These are phyloP conservation scores for Hortiboletus campestris DNA, from an alignment of 768 basidiomycete genomes.

Conservation along the genomic window DNA sequence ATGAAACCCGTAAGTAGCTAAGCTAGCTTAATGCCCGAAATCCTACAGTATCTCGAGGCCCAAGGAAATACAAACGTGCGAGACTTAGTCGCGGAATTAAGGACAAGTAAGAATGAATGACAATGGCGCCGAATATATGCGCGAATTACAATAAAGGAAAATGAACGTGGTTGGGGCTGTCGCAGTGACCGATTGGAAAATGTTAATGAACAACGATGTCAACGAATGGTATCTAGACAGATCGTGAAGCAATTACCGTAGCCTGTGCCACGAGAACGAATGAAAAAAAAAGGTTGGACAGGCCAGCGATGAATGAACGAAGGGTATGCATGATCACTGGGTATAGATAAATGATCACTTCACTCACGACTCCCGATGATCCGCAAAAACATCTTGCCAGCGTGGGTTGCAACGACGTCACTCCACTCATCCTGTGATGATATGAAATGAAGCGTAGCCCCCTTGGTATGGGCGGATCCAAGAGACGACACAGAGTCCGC, in stretches of 20 bases:
- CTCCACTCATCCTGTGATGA: slow-evolving; percentile 62
- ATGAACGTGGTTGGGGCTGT: not conserved
- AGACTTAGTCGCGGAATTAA: not conserved
- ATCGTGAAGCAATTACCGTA: not conserved
- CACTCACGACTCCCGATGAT: slow-evolving; percentile 38
- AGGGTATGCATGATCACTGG: not conserved
- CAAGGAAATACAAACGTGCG: not conserved
- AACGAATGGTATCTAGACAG: not conserved
- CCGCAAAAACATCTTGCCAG: slow-evolving; percentile 56
- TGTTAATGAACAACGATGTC: not conserved
- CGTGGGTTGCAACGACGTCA: slow-evolving; percentile 40
- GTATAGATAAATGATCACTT: not conserved
- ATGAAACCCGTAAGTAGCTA: slow-evolving; percentile 12
- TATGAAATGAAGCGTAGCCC: slow-evolving; percentile 42
- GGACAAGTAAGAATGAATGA: not conserved
- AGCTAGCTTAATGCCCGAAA: slow-evolving; percentile 7
- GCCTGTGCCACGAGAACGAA: slow-evolving; percentile 13
- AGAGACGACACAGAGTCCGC: slow-evolving; percentile 36
- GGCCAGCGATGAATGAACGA: slow-evolving; percentile 4
- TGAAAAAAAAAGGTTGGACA: not conserved
- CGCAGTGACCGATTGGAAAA: not conserved
- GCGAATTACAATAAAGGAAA: not conserved
- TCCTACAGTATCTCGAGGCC: slow-evolving; percentile 1
- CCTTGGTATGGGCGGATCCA: slow-evolving; percentile 20
- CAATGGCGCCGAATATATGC: not conserved